Evolutionary conservation across 2,329 filamentous ascomycete genomes (phyloP).

Genomic region (Penicillium sp.): DNA sequence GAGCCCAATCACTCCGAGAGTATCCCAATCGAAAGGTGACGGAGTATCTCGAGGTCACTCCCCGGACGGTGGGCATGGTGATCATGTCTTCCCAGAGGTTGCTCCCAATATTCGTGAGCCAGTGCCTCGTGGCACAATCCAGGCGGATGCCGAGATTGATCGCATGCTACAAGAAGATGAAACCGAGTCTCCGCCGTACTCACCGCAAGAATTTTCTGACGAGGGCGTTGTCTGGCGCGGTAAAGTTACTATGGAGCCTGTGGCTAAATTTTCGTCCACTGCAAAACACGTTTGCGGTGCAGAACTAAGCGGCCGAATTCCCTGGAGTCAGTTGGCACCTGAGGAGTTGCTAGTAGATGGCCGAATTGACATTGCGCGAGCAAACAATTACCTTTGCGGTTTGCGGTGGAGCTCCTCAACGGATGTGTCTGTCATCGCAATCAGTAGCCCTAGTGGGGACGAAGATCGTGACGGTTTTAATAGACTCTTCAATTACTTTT

Average conservation of each 20-base stretch:
- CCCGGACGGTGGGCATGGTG: slow-evolving; percentile 55
- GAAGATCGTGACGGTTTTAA: slow-evolving; percentile 64
- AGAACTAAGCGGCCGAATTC: slow-evolving; percentile 65
- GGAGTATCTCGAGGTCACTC: slow-evolving; percentile 69
- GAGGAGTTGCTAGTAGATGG: slow-evolving; percentile 63
- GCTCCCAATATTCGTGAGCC: slow-evolving; percentile 40
- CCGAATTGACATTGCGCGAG: slow-evolving; percentile 76
- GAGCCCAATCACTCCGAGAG: slow-evolving; percentile 29
- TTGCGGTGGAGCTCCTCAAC: slow-evolving; percentile 78
- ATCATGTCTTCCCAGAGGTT: slow-evolving; percentile 46
- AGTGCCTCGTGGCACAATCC: slow-evolving; percentile 48
- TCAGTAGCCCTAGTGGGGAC: slow-evolving; percentile 54
- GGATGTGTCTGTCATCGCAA: slow-evolving; percentile 78
- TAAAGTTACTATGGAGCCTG: slow-evolving; percentile 71
- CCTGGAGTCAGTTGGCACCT: slow-evolving; percentile 77
- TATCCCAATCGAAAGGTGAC: slow-evolving; percentile 41
- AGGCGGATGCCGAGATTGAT: slow-evolving; percentile 85
- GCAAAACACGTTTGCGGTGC: slow-evolving; percentile 84
- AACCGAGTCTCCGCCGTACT: slow-evolving; percentile 79
- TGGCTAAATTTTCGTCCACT: slow-evolving; percentile 73
- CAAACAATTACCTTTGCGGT: slow-evolving; percentile 87
- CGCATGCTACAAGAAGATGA: slow-evolving; percentile 81
- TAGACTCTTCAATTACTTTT: slow-evolving; percentile 84
- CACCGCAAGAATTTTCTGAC: slow-evolving; percentile 70
- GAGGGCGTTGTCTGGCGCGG: slow-evolving; percentile 80